Evolutionary conservation across 2,329 filamentous ascomycete species (phyloP), one percentile per base, ranked within the genome.

Genomic region (Penicillium sp.): DNA sequence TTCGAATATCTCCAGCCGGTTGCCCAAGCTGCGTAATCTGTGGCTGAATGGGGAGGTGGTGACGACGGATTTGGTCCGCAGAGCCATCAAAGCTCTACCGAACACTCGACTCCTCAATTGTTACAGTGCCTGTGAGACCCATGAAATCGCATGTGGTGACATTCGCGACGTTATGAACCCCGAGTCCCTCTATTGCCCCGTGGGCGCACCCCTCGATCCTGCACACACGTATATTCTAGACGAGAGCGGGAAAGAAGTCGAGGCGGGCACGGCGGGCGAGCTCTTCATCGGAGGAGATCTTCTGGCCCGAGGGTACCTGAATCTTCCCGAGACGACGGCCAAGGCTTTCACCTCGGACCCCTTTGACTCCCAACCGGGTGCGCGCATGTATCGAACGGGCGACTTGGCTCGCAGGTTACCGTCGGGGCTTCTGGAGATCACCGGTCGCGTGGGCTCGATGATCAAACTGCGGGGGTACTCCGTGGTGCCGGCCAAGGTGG

Each of bases 31-130:
- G 47, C 80, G 79, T 39, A 86, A 84, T 0, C 68, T 90, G 28
- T 90, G 86, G 86, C 74, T 91, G 28, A 90, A 91, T 57, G 87
- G 87, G 43, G 87, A 91, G 68, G 87, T 91, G 1, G 86, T 90
- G 45, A 88, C 85, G 0, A 85, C 85, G 0, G 86, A 90, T 61
- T 78, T 90, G 12, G 85, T 83, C 29, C 80, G 82, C 26, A 79
- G 85, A 36, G 83, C 82, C 2, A 73, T 85, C 45, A 79, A 80
- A 46, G 82, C 83, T 2, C 75, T 90, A 4, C 86, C 87, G 0
- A 78, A 83, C 0, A 77, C 81, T 3, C 81, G 84, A 12, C 69
- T 91, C 9, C 78, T 90, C 52, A 91, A 90, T 57, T 86, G 85
- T 58, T 91, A 91, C 70, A 89, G 85, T 61, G 86, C 86, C 12